These are phyloP conservation scores for Wickerhamomyces hampshirensis DNA, from an alignment of 805 yeast genomes.

Conservation along the genomic window DNA sequence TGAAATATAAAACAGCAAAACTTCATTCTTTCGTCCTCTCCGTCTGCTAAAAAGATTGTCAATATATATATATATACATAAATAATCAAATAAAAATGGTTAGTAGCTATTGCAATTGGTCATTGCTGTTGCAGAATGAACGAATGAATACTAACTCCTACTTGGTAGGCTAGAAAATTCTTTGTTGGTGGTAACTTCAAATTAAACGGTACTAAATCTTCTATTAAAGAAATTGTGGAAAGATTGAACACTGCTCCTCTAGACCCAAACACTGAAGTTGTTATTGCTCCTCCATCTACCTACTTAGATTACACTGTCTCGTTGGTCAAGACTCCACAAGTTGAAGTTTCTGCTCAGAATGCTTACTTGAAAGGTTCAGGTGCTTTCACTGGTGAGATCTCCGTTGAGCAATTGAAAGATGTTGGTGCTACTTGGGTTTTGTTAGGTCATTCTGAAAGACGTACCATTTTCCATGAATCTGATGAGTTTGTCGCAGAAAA, in stretches of 20 bases:
- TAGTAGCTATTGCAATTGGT: no score
- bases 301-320: conserved; percentile 76
- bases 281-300: conserved; percentile 93
- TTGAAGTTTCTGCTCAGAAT: conserved; percentile 88
- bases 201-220: conserved; percentile 90
- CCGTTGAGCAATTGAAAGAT: conserved; percentile 85
- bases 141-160: neutral
- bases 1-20: no score
- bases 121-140: neutral
- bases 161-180: conserved; percentile 70
- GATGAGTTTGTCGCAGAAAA: conserved; percentile 91
- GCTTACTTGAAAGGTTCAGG: conserved; percentile 84
- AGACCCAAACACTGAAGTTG: conserved; percentile 83
- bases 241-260: conserved; percentile 75
- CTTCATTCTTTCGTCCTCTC: no score
- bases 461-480: conserved; percentile 85
- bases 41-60: no score
- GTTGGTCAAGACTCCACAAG: conserved; percentile 63
- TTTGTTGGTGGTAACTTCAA: conserved; percentile 99
- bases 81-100: no score
- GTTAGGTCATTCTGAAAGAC: conserved; percentile 98
- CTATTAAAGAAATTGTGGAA: conserved; percentile 79
- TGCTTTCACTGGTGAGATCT: conserved; percentile 97
- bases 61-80: no score
- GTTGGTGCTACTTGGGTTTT: conserved; percentile 92